Evolutionary conservation across 2,329 filamentous ascomycete species (phyloP).

Genomic region (Pseudocercospora vitis): DNA sequence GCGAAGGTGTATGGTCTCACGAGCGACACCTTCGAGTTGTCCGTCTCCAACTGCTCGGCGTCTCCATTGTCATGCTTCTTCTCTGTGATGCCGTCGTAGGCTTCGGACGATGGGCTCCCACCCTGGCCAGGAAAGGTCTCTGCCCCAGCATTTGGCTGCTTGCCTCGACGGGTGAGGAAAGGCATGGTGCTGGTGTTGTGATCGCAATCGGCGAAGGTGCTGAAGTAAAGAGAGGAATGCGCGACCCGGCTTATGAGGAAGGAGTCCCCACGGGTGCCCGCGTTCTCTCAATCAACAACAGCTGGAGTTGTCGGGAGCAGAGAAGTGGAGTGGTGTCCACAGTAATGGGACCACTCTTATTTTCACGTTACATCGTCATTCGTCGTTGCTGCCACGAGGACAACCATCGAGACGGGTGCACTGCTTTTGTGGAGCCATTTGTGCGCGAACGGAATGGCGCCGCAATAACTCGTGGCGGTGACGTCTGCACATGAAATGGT

Average conservation of each 20-base stretch:
- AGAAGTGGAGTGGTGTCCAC: not conserved
- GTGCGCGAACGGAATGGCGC: not conserved
- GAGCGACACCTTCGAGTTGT: conserved; percentile 28
- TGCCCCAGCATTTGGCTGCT: conserved; percentile 7
- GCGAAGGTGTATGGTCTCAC: conserved; percentile 35
- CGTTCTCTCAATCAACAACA: conserved; percentile 3
- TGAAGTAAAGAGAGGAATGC: not conserved
- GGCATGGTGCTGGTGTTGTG: not conserved
- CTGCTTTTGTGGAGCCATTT: not conserved
- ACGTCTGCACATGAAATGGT: not conserved
- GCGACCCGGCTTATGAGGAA: conserved; percentile 6
- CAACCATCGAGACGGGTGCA: too few species aligned
- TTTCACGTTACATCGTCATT: conserved; percentile 15
- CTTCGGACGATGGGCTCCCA: conserved; percentile 6
- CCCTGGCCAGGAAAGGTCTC: conserved; percentile 14
- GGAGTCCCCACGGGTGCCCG: conserved; percentile 12
- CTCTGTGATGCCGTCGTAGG: not conserved
- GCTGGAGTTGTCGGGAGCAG: conserved; percentile 13
- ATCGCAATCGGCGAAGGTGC: too few species aligned
- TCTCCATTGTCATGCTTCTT: conserved; percentile 19
- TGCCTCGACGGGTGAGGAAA: not conserved
- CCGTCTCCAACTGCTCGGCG: conserved; percentile 27
- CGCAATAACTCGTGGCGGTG: not conserved
- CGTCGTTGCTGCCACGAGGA: conserved; percentile 6
- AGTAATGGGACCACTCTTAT: not conserved